Evolutionary conservation across 1,284 basidiomycete genomes (phyloP), one percentile per base, ranked within the genome.

Genomic region (Sporisorium exsertum): DNA sequence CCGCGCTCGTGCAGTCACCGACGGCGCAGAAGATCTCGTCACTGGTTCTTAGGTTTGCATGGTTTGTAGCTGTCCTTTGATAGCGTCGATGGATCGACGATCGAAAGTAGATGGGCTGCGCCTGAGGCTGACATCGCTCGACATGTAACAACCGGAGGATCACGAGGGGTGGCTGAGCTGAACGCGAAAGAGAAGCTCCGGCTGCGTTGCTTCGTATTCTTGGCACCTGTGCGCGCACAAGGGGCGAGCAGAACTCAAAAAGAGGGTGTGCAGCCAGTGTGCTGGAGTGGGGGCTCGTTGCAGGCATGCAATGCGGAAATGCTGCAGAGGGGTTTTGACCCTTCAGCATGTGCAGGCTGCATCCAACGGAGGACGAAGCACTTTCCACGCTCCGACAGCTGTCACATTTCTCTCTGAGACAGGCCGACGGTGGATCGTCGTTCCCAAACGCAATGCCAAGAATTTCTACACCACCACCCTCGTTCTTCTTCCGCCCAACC

Each of bases 301-400:
- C 42, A 61, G 53, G 65, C 58, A 55, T 56, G 58, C 58, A 61
- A 62, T 13, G 12, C 40, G 54, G 59, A 52, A 56, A 58, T 68
- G 59, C 65, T 68, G 65, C 65, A 58, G 37, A 68, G 65, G 56
- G 55, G 53, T 49, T 49, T 24, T 18, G 18, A 26, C 27, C 43
- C 27, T 40, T n/a, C 32, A 47, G 22, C 53, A 55, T 29, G 15
- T 32, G 53, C 42, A 55, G 42, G 53, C 5, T 26, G 53, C 24
- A 42, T 10, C n/a, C 26, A 16, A 40, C 22, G 24, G 49, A 52
- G 42, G 15, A 60, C 32, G 45, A 54, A 50, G 37, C 27, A 7
- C 20, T 58, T 67, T 67, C 40, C 58, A 57, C 57, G 65, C 65
- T 64, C 57, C 61, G 57, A 64, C 53, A 64, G 61, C 61, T 64